Evolutionary conservation across 2,329 filamentous ascomycete genomes (phyloP).

Genomic region (Aspergillus latus): DNA sequence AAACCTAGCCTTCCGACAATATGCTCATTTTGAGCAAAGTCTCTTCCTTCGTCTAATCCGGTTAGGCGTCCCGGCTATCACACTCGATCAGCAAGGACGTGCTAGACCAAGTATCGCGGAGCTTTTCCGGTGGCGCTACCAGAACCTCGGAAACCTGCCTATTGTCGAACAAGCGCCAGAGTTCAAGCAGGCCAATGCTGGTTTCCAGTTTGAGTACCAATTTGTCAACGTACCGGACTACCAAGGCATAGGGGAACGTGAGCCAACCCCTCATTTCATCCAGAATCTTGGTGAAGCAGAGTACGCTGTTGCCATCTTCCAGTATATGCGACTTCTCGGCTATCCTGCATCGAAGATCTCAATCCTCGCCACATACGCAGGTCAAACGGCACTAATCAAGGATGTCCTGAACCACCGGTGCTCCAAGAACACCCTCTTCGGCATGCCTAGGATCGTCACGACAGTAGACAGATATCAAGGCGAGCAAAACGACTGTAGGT

Average conservation of each 20-base stretch:
- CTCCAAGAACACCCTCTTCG: constrained; percentile 78
- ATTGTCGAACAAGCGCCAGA: constrained; percentile 67
- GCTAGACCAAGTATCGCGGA: constrained; percentile 82
- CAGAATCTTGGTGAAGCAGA: constrained; percentile 97
- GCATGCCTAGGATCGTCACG: constrained; percentile 81
- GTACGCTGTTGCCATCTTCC: constrained; percentile 91
- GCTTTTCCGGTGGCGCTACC: constrained; percentile 92
- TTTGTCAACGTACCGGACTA: constrained; percentile 96
- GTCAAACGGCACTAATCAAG: constrained; percentile 81
- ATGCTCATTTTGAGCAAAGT: constrained; percentile 93
- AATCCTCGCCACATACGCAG: constrained; percentile 91
- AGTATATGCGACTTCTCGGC: constrained; percentile 95
- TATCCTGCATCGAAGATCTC: constrained; percentile 83
- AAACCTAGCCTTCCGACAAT: constrained; percentile 88
- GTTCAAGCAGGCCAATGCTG: constrained; percentile 81
- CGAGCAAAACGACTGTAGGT: constrained; percentile 97
- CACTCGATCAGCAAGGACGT: constrained; percentile 89
- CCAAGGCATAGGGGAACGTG: constrained; percentile 81
- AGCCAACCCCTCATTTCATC: constrained; percentile 90
- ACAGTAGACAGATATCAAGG: constrained; percentile 99
- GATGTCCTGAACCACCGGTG: constrained; percentile 86
- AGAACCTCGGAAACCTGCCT: constrained; percentile 74
- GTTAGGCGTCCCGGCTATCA: constrained; percentile 86
- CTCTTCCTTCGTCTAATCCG: constrained; percentile 89
- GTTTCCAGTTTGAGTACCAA: constrained; percentile 91